A percentile compares a stretch with the other conserved stretches of the same genome.
These are phyloP conservation scores for Scleroderma citrinum DNA, from an alignment of 768 basidiomycete genomes.

Conservation along the genomic window DNA sequence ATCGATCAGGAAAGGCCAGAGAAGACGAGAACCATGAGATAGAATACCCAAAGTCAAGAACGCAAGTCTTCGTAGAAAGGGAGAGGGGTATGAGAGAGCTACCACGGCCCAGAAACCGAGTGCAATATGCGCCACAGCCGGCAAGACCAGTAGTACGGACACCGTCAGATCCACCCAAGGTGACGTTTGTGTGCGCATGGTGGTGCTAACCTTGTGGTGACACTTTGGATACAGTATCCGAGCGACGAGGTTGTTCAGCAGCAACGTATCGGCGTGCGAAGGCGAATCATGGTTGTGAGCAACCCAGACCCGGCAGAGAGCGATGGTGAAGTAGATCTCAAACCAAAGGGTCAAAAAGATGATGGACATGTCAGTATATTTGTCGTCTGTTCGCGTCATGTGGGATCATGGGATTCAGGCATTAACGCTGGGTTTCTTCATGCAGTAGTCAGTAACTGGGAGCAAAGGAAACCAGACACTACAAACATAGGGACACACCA, in stretches of 20 bases:
- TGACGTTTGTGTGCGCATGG: conserved; percentile 3
- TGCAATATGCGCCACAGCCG: conserved; percentile 4
- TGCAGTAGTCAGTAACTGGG: not conserved
- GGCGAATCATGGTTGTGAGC: conserved; percentile 25
- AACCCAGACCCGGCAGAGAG: conserved; percentile 28
- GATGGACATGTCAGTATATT: not conserved
- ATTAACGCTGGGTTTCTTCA: not conserved
- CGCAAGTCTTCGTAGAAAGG: conserved; percentile 18
- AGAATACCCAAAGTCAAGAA: conserved; percentile 23
- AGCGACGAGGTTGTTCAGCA: conserved; percentile 12
- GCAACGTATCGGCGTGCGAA: conserved; percentile 13
- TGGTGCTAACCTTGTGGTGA: conserved; percentile 7
- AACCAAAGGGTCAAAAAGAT: not conserved
- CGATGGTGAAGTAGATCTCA: conserved; percentile 19
- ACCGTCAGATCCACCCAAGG: conserved; percentile 14
- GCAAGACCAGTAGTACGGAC: conserved; percentile 3
- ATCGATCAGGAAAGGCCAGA: not conserved
- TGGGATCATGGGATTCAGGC: not conserved
- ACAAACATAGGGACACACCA: not conserved
- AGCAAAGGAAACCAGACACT: not conserved
- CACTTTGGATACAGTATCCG: conserved; percentile 7
- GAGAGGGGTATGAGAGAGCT: conserved; percentile 22
- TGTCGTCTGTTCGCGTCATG: not conserved
- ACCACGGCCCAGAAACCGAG: conserved; percentile 13
- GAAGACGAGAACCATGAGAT: conserved; percentile 11